Evolutionary conservation across 164 flowering plant genomes (phyloP), one percentile per base, ranked within the genome.

Genomic region (Warburgia ugandensis): DNA sequence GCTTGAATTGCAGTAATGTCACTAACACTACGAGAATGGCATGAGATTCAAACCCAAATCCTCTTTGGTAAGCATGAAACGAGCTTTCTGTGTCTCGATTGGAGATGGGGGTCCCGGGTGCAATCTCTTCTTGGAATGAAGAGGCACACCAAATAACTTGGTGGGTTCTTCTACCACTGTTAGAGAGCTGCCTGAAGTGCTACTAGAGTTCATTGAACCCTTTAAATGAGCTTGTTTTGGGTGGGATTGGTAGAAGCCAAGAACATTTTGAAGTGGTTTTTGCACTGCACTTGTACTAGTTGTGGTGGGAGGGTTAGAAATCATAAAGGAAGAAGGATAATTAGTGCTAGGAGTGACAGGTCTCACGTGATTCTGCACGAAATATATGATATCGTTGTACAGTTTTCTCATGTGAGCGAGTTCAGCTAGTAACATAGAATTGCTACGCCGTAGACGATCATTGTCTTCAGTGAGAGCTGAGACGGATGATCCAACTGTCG

Each of bases 321-420:
- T 46, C 28, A 78, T 55, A 20, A 74, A 57, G 20, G 75, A 73
- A 41, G 77, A 68, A 16, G 76, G 65, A 59, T 61, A 78, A 9
- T 73, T 50, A 22, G 67, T 75, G 53, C 87, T 83, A 0, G 94
- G 94, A n/a, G 83, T 55, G 3, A 83, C 95, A 1, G 98, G 94
- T 70, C 76, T 85, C 14, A 92, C 95, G 61, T 92, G 95, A 59
- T 87, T 87, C 52, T 87, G 96, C 16, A 92, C 95, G 46, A 92
- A 92, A 60, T 87, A 92, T 43, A 92, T 85, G 35, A 92, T 87
- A 56, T 87, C 98, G 49, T 85, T 87, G 73, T 87, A 92, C 2
- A 92, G 91, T 68, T 83, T 92, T 53, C 62, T 74, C 96, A 92
- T 87, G 63, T 92, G 98, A 0, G 88, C 83, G 4, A 92, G 76